These are phyloP conservation scores for Exophiala aquamarina DNA, from an alignment of 2,329 filamentous ascomycete species.

Conservation along the genomic window DNA sequence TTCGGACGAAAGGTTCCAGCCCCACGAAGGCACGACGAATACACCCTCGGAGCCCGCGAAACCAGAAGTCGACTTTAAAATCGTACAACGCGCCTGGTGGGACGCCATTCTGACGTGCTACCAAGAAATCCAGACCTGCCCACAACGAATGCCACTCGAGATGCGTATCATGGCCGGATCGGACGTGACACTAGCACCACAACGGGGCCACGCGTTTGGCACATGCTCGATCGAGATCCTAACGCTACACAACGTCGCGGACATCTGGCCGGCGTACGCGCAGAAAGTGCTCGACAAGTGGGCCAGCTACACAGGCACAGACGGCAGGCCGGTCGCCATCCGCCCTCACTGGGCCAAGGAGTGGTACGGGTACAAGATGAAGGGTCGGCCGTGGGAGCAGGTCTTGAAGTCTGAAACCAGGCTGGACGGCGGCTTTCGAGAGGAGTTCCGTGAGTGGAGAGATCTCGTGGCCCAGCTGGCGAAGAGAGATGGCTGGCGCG, in stretches of 20 bases:
- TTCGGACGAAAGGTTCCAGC: too few species aligned
- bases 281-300: slow-evolving; percentile 24
- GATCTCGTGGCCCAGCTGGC: slow-evolving; percentile 9
- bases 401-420: slow-evolving; percentile 9
- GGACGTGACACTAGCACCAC: slow-evolving; percentile 22
- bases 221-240: slow-evolving; percentile 24
- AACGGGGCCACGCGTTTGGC: slow-evolving; percentile 18
- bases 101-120: slow-evolving; percentile 41
- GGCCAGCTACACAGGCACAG: slow-evolving; percentile 13
- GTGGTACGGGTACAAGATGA: slow-evolving; percentile 20
- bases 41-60: neutral
- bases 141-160: slow-evolving; percentile 23
- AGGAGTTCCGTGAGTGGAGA: slow-evolving; percentile 20
- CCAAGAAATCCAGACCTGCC: slow-evolving; percentile 14
- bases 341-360: slow-evolving; percentile 26
- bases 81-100: slow-evolving; percentile 52
- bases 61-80: slow-evolving; percentile 38
- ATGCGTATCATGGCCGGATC: slow-evolving; percentile 25
- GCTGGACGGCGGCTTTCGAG: slow-evolving; percentile 14
- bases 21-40: neutral
- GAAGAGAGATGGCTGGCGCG: slow-evolving; percentile 12
- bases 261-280: slow-evolving; percentile 21
- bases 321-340: slow-evolving; percentile 12
- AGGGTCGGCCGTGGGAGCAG: slow-evolving; percentile 17
- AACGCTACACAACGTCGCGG: slow-evolving; percentile 18